Base-by-base conservation (phyloP, 805 yeast species). In the Tetrapisispora iriomotensis region DNA sequence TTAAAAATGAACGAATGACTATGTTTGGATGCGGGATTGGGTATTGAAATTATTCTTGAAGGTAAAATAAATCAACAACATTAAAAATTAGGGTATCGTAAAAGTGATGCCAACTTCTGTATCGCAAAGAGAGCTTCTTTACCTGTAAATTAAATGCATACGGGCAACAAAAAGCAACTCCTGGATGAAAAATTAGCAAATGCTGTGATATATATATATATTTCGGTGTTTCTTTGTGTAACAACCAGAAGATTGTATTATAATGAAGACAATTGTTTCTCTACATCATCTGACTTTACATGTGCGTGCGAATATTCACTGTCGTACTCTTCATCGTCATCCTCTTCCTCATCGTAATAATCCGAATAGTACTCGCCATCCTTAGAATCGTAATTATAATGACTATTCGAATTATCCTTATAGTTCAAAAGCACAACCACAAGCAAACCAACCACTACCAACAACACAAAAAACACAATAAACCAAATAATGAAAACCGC, bases 401-500 rank as follows among this genome's bases (percentile, higher is more conserved):
- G 10, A 12, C 3, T 18, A 6, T 13, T 14, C 6, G 28, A 10
- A 12, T 10, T 18, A 27, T 28, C 15, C 9, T 10, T 28, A 14
- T 32, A 32, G 28, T 38, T 32, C 8, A 38, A 22, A 21, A 38
- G 17, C 13, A 38, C 4, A 10, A 38, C 18, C 6, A 32, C 36
- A 12, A 38, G 12, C 10, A 38, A 32, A 9, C 25, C 23, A 19
- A 38, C 21, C 12, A 25, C 36, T 18, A 38, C 32, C 22, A 31
- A 27, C 17, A 32, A 10, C 17, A 38, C 22, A 13, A 38, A 38
- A 18, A 38, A 31, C 14, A 32, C 40, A 13, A 38, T 38, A 13
- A 32, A 38, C 40, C 40, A 38, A 21, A 38, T 38, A 8, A 38
- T 32, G 24, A 38, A 38, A 3, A 38, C 40, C 5, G 40, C 40